phyloP scores from a whole-genome alignment of 2,329 filamentous ascomycete genomes.

The Aspergillus fischeri region DNA sequence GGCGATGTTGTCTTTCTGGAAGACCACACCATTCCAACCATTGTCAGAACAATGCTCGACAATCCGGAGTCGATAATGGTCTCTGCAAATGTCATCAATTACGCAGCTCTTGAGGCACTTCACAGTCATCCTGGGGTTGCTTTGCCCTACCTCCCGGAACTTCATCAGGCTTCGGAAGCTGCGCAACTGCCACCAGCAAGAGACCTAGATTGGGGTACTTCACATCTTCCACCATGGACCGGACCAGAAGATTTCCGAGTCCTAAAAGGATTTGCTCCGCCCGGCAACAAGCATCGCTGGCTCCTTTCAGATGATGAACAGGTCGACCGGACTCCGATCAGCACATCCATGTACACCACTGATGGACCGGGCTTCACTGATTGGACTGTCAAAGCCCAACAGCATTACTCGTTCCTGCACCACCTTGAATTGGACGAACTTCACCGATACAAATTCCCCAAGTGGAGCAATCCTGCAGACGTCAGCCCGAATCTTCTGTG shows the following conservation, averaged over 20 bases:
- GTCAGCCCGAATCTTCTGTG: constrained; percentile 54
- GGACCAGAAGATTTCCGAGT: constrained; percentile 29
- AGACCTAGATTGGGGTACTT: constrained; percentile 29
- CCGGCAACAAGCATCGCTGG: constrained; percentile 47
- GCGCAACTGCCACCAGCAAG: constrained; percentile 13
- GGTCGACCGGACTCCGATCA: constrained; percentile 46
- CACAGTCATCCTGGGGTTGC: constrained; percentile 53
- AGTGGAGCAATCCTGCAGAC: constrained; percentile 46
- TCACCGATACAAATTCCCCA: constrained; percentile 46
- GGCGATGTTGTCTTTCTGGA: constrained; percentile 43
- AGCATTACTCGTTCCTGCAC: constrained; percentile 45
- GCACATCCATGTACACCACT: constrained; percentile 45
- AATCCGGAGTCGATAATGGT: constrained; percentile 51
- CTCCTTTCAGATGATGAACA: constrained; percentile 38
- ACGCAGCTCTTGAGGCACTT: constrained; percentile 51
- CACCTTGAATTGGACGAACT: constrained; percentile 48
- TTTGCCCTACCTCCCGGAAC: constrained; percentile 52
- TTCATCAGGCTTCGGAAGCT: constrained; percentile 16
- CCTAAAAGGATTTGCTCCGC: constrained; percentile 23
- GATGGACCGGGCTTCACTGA: constrained; percentile 43
- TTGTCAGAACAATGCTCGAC: constrained; percentile 51
- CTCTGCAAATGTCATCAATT: constrained; percentile 56
- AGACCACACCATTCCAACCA: constrained; percentile 48
- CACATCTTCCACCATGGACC: constrained; percentile 32
- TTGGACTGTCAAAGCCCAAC: constrained; percentile 49